Base-by-base conservation (phyloP, 2,329 filamentous ascomycete genomes). In the Gremmenia infestans region DNA sequence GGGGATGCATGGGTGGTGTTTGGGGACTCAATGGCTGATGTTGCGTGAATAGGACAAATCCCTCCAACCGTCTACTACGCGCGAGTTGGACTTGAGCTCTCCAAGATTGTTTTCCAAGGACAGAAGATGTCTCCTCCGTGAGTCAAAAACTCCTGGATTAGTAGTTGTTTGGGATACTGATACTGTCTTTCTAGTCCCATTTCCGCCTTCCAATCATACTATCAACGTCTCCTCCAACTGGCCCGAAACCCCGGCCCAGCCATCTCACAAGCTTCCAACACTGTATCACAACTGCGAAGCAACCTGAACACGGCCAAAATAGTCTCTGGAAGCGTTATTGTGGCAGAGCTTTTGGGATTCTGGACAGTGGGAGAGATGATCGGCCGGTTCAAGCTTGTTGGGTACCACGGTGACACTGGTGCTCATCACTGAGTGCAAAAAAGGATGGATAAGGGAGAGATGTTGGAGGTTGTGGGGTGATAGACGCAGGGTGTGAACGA, bases 331-430 rank as follows among this genome's bases (percentile, higher is more conserved):
- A 89, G 88, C 66, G 88, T 99, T 58, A 78, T 97, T 60, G 76
- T 81, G 48, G 92, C 92, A 55, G 93, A 99, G 78, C 82, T 91
- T 50, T 76, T 99, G 65, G 94, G 94, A 60, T 99, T 99, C 83
- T 99, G 97, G 82, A 95, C 92, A 60, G 84, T 97, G 54, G 94
- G 94, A 63, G 92, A 97, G 82, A 97, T 99, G 74, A 86, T 99
- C 69, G 94, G 94, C 69, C 84, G 92, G 70, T 85, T 94, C 78
- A 97, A 99, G 88, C 74, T 99, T 67, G 81, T 99, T 67, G 94
- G 94, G 63, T 99, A 99, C 82, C 83, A 82, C 74, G 88, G 89
- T 71, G 83, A 89, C 72, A 71, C 72, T 62, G 73, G 73, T 61
- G 80, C 80, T 66, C 77, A 78, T 63, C 81, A 86, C 73, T 83